These are phyloP conservation scores for Collybia nuda DNA, from an alignment of 768 basidiomycete genomes.

Conservation along the genomic window DNA sequence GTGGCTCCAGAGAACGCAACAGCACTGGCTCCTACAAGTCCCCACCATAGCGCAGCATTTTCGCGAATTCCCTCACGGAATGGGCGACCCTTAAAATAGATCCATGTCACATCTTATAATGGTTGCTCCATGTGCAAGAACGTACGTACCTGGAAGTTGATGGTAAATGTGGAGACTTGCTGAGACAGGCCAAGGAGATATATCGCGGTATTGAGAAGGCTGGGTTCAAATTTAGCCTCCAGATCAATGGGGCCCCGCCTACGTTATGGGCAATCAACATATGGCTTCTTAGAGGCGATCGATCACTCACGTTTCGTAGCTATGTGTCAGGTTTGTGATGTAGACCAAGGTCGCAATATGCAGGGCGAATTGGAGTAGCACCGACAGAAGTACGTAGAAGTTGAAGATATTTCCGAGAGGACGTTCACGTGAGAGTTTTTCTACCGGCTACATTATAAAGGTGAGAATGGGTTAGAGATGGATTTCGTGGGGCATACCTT, in stretches of 20 bases:
- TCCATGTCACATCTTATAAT: constrained; percentile 72
- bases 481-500: constrained; percentile 56
- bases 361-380: constrained; percentile 89
- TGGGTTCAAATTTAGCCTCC: constrained; percentile 96
- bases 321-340: constrained; percentile 84
- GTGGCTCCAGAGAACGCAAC: constrained; percentile 95
- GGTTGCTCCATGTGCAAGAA: constrained; percentile 93
- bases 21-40: constrained; percentile 82
- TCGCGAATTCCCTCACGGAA: constrained; percentile 98
- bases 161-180: constrained; percentile 97
- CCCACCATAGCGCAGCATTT: constrained; percentile 91
- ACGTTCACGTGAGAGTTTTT: constrained; percentile 90
- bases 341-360: constrained; percentile 91
- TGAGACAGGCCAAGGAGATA: constrained; percentile 94
- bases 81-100: constrained; percentile 70
- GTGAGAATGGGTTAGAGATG: neutral
- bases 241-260: constrained; percentile 82
- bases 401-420: constrained; percentile 97
- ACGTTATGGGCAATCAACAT: constrained; percentile 4
- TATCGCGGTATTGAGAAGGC: constrained; percentile 93
- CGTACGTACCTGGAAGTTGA: constrained; percentile 87
- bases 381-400: constrained; percentile 89
- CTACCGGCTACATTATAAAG: constrained; percentile 72
- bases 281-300: constrained; percentile 8
- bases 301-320: constrained; percentile 68